A percentile compares a stretch with the other conserved stretches of the same genome.
Evolutionary conservation across 2,329 filamentous ascomycete species (phyloP).

Genomic region (Xylariaceae sp.): DNA sequence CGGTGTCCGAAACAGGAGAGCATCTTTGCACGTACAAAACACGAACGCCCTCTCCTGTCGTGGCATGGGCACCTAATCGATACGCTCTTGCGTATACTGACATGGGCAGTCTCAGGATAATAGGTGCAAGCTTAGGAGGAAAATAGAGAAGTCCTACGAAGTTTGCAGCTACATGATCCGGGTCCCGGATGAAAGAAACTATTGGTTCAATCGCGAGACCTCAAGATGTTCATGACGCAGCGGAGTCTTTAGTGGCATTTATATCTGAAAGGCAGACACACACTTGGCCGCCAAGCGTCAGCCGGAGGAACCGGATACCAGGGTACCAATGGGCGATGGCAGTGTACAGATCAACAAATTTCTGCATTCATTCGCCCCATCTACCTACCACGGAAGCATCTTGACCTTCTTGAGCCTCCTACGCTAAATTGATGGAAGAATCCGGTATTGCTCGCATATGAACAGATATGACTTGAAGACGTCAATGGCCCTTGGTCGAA

Average conservation of each 20-base stretch:
- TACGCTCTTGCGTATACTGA: constrained; percentile 73
- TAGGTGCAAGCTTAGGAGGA: constrained; percentile 51
- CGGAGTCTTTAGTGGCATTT: background rate
- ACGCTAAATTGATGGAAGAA: no score
- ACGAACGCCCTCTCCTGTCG: constrained; percentile 55
- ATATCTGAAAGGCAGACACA: background rate
- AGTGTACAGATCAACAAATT: background rate
- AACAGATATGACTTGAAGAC: no score
- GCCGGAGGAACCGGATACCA: constrained; percentile 17
- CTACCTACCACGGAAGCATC: background rate
- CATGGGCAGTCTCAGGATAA: constrained; percentile 60
- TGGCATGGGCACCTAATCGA: constrained; percentile 69
- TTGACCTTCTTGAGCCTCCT: background rate
- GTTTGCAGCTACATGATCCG: constrained; percentile 1
- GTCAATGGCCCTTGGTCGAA: no score
- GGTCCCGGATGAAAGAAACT: background rate
- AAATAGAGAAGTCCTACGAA: constrained; percentile 31
- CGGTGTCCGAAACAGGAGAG: constrained; percentile 69
- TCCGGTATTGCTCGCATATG: no score
- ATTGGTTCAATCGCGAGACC: background rate
- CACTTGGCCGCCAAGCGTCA: constrained; percentile 9
- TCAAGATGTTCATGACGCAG: background rate
- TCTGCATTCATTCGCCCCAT: background rate
- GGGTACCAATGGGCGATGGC: background rate
- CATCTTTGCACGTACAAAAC: constrained; percentile 68